These are phyloP conservation scores for Cryptosporidium felis DNA, from an alignment of 169 alveolate species.

Conservation along the genomic window DNA sequence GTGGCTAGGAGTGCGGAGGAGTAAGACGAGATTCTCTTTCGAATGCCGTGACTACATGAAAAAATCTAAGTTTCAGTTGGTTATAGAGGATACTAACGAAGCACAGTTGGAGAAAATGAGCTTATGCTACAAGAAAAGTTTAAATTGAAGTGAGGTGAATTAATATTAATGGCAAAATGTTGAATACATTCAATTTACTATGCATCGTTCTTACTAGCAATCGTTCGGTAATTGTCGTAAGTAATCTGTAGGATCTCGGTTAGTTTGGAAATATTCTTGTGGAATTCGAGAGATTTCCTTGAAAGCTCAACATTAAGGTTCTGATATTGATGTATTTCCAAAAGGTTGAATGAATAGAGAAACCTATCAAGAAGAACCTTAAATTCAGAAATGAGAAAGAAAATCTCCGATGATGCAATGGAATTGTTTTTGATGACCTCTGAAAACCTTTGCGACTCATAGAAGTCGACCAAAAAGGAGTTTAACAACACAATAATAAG, in stretches of 20 bases:
- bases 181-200: constrained; percentile 7
- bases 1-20: too few species aligned
- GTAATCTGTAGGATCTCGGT: constrained; percentile 29
- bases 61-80: too few species aligned
- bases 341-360: constrained; percentile 29
- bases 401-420: constrained; percentile 48
- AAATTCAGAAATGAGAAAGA: constrained; percentile 53
- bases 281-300: constrained; percentile 4
- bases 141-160: not conserved
- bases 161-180: not conserved
- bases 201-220: constrained; percentile 65
- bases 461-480: constrained; percentile 63
- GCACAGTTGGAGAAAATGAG: not conserved
- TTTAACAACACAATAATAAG: constrained; percentile 6
- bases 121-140: not conserved
- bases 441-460: constrained; percentile 61
- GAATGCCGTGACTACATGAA: too few species aligned
- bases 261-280: constrained; percentile 15
- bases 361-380: constrained; percentile 58
- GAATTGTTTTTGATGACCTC: constrained; percentile 42
- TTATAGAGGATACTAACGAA: not conserved
- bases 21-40: too few species aligned
- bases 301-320: constrained; percentile 5
- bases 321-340: constrained; percentile 31
- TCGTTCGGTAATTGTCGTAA: constrained; percentile 39